Base-by-base conservation (phyloP, 495 filamentous ascomycete genomes). In the Poronia punctata region DNA sequence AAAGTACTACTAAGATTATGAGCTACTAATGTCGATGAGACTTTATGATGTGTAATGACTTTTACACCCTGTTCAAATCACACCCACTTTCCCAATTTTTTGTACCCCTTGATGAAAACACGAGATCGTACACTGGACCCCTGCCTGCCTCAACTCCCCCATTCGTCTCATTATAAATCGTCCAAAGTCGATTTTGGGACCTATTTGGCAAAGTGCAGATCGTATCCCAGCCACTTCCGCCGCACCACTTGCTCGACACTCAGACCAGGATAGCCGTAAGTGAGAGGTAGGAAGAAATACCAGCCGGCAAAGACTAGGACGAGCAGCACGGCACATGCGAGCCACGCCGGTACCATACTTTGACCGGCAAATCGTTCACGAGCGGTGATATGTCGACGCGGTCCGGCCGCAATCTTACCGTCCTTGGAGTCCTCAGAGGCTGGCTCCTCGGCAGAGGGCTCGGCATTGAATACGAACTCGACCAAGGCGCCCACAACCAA, bases 121-220 rank as follows among this genome's bases (percentile, higher is more conserved):
- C n/a, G n/a, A n/a, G n/a, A n/a, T n/a, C n/a, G n/a, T n/a, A n/a
- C n/a, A n/a, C n/a, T n/a, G n/a, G n/a, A n/a, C n/a, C n/a, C n/a
- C n/a, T n/a, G n/a, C n/a, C n/a, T n/a, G n/a, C n/a, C n/a, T n/a
- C n/a, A n/a, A n/a, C n/a, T n/a, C n/a, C n/a, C n/a, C n/a, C n/a
- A n/a, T n/a, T n/a, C n/a, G n/a, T n/a, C n/a, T n/a, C n/a, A n/a
- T n/a, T n/a, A n/a, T n/a, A n/a, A n/a, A n/a, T n/a, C n/a, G n/a
- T n/a, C n/a, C n/a, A n/a, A n/a, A n/a, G 8, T 52, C n/a, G n/a
- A n/a, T n/a, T n/a, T n/a, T n/a, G n/a, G n/a, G n/a, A 27, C 24
- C 66, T 84, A 98, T 76, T 98, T 98, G 25, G 92, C 92, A 67
- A 97, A 98, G 69, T 98, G 92, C 61, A 98, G 73, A 65, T 98